phyloP scores from a whole-genome alignment of 2,329 filamentous ascomycete genomes.

The Corniculantispora saksenae region DNA sequence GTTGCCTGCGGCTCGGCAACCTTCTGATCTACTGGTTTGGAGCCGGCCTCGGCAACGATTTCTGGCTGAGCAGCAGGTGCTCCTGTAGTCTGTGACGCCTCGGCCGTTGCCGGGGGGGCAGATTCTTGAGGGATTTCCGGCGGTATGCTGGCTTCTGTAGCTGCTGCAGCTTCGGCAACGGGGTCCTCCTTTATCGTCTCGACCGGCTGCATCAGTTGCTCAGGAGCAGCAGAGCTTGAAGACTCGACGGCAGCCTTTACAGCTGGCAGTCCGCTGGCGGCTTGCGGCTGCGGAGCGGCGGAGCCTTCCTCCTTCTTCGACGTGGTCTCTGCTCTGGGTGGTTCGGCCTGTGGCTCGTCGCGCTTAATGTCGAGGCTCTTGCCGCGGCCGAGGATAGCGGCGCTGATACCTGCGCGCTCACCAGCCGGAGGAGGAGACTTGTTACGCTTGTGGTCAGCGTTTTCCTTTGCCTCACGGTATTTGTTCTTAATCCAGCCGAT shows the following conservation, averaged over 20 bases:
- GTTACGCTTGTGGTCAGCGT: slow-evolving; percentile 53
- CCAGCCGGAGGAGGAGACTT: slow-evolving; percentile 53
- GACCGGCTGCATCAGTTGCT: background rate
- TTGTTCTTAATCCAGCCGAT: slow-evolving; percentile 62
- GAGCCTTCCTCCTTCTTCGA: slow-evolving; percentile 21
- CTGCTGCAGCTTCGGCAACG: background rate
- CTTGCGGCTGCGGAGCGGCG: background rate
- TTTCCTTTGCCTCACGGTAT: slow-evolving; percentile 61
- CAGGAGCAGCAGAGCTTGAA: background rate
- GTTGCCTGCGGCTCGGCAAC: background rate
- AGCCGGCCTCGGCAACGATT: background rate
- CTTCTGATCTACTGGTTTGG: background rate
- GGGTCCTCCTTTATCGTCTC: slow-evolving; percentile 19
- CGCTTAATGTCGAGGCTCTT: slow-evolving; percentile 52
- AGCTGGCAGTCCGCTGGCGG: background rate
- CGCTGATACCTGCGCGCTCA: slow-evolving; percentile 31
- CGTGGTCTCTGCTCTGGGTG: background rate
- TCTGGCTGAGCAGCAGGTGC: background rate
- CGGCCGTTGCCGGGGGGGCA: background rate
- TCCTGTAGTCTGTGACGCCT: background rate
- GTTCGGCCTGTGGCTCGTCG: slow-evolving; percentile 30
- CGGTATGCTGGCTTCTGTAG: background rate
- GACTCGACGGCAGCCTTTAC: background rate
- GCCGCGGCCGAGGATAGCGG: slow-evolving; percentile 39
- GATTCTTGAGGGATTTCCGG: background rate